Evolutionary conservation across 805 yeast species (phyloP), one percentile per base, ranked within the genome.

Genomic region (Saccharomycopsis fibuligera): DNA sequence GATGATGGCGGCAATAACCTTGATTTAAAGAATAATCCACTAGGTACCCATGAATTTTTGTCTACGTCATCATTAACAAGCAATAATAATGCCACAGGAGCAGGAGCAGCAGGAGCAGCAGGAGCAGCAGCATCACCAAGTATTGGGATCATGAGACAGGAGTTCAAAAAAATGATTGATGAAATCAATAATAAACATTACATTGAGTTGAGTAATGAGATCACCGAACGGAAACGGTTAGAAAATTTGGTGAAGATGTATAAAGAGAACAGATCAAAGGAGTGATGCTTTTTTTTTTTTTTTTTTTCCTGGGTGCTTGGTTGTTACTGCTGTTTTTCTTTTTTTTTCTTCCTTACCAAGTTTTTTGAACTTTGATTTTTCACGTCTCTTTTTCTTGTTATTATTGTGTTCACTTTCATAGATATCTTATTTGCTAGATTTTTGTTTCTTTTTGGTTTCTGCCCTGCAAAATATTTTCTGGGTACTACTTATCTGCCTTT

Each of bases 131-230:
- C 41, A 19, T 40, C 45, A 21, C 41, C 50, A 5, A 47, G 50
- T 25, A 50, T 43, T n/a, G 55, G 55, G 5, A 52, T 52, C 23
- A 52, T 47, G 49, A 35, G 48, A 36, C 41, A 24, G 68, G 54
- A 50, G 43, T 53, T 53, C 27, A 50, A 47, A 23, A 47, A 48
- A 31, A 50, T 53, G 10, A 47, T 72, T 22, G 62, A 65, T 35
- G 74, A 69, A 43, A 67, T 72, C 33, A 75, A 72, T 50, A 74
- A 71, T 50, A 73, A 69, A 48, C 70, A 72, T 54, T 75, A 68
- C 54, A 58, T 68, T 4, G 75, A 72, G 54, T 60, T 72, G 45
- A 60, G 62, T 41, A 69, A 69, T 52, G 76, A 72, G 56, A 62
- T 72, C 37, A 56, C 66, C 16, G 62, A 60, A 51, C 58, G 72